Conservation (phyloP, 805 yeast species). For the Zygoascus flipseniorum region DNA sequence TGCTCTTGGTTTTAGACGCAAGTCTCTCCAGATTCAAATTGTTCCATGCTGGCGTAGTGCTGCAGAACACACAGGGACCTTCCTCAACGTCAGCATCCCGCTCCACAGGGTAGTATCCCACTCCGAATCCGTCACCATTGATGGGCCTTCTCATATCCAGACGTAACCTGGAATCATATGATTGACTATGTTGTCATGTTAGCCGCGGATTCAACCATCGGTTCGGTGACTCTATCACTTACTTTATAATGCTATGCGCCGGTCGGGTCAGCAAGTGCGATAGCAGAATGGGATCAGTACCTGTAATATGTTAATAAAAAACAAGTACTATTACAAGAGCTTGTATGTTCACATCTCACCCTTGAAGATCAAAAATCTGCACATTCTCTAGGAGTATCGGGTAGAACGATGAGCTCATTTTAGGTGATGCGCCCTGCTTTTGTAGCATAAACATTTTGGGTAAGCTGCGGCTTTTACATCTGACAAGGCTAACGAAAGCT, state of each 20-base stretch:
- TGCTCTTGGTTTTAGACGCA: slow-evolving; percentile 79
- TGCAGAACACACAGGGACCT: slow-evolving; percentile 88
- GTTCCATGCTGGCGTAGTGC: slow-evolving; percentile 97
- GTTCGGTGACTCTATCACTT: slow-evolving; percentile 9
- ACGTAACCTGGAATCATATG: slow-evolving; percentile 82
- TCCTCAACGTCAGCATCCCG: slow-evolving; percentile 42
- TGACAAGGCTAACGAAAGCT: not conserved
- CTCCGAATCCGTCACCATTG: slow-evolving; percentile 98
- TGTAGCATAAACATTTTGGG: not conserved
- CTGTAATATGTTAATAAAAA: slow-evolving; percentile 31
- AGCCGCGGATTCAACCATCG: not conserved
- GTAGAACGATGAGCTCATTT: not conserved
- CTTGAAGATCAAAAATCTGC: slow-evolving; percentile 10
- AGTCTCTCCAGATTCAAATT: slow-evolving; percentile 79
- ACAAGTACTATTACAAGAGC: slow-evolving; percentile 38
- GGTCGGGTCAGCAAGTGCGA: slow-evolving; percentile 88
- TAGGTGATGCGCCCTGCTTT: not conserved
- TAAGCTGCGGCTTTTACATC: not conserved
- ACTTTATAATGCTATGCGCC: slow-evolving; percentile 91
- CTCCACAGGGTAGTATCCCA: slow-evolving; percentile 75
- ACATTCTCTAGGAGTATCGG: slow-evolving; percentile 1
- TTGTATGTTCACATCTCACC: not conserved
- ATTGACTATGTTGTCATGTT: slow-evolving; percentile 41
- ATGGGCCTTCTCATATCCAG: slow-evolving; percentile 87
- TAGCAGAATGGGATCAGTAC: slow-evolving; percentile 77